A percentile compares a stretch with the other conserved stretches of the same genome.
Evolutionary conservation across 441 rosid genomes (phyloP).

Genomic region (Populus trichocarpa): DNA sequence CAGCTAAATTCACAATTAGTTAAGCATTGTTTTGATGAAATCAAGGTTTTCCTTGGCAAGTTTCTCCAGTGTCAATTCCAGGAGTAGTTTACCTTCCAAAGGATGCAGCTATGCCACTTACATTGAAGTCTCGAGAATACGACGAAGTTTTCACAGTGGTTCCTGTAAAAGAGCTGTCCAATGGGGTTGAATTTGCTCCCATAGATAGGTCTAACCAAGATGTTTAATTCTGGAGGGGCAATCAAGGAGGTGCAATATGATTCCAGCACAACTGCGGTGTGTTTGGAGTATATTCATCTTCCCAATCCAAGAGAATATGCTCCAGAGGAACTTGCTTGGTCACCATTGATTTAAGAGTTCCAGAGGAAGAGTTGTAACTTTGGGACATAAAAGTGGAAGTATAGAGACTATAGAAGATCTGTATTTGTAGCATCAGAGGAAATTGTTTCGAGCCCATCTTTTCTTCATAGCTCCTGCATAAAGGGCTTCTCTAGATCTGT

Average conservation of each 20-base stretch:
- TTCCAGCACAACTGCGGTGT: slow-evolving; percentile 27
- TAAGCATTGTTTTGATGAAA: neutral
- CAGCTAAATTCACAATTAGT: neutral
- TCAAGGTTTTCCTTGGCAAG: neutral
- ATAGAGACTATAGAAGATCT: neutral
- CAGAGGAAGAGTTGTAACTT: slow-evolving; percentile 45
- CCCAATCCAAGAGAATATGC: slow-evolving; percentile 32
- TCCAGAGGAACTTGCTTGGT: slow-evolving; percentile 29
- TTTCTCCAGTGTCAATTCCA: slow-evolving; percentile 23
- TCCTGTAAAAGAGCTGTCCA: slow-evolving; percentile 44
- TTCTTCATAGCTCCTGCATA: neutral
- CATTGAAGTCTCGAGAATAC: slow-evolving; percentile 49
- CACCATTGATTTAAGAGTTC: slow-evolving; percentile 35
- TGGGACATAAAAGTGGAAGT: slow-evolving; percentile 46
- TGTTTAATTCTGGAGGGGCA: slow-evolving; percentile 67
- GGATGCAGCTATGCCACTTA: slow-evolving; percentile 49
- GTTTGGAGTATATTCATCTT: slow-evolving; percentile 49
- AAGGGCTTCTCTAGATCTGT: neutral
- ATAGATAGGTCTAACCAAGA: slow-evolving; percentile 41
- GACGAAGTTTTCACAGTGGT: slow-evolving; percentile 62
- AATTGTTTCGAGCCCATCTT: neutral
- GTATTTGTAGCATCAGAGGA: neutral
- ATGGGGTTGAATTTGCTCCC: slow-evolving; percentile 40
- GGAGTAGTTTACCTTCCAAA: slow-evolving; percentile 58
- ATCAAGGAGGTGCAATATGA: slow-evolving; percentile 43